A percentile compares a stretch with the other conserved stretches of the same genome.
Evolutionary conservation across 108 stramenopile genomes (phyloP).

Genomic region (Phaeodactylum tricornutum): DNA sequence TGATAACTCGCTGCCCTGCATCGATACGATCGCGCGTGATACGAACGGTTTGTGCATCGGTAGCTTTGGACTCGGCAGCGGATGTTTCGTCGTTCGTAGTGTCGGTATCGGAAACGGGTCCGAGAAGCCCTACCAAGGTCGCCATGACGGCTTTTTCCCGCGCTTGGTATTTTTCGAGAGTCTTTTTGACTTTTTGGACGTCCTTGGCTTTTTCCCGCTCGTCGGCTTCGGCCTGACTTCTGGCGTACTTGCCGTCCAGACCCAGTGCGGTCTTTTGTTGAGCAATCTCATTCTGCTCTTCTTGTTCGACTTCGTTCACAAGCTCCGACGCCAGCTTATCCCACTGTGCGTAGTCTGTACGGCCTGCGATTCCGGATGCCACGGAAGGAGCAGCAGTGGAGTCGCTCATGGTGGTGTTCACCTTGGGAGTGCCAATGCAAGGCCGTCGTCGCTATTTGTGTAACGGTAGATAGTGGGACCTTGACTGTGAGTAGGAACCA

Average conservation of each 20-base stretch:
- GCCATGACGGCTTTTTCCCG: slow-evolving; percentile 49
- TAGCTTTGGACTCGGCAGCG: slow-evolving; percentile 27
- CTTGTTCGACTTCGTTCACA: slow-evolving; percentile 34
- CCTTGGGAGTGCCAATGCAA: too few relatives aligned
- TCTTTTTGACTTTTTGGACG: slow-evolving; percentile 38
- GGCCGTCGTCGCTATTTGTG: too few relatives aligned
- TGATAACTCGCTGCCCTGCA: slow-evolving; percentile 72
- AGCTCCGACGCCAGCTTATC: slow-evolving; percentile 50
- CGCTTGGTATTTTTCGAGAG: slow-evolving; percentile 52
- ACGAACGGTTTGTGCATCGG: slow-evolving; percentile 19
- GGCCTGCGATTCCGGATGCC: slow-evolving; percentile 48
- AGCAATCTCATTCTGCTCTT: slow-evolving; percentile 42
- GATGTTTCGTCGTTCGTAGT: slow-evolving; percentile 14
- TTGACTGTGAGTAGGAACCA: too few relatives aligned
- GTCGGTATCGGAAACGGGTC: slow-evolving; percentile 17
- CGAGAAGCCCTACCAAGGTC: slow-evolving; percentile 29
- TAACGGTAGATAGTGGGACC: too few relatives aligned
- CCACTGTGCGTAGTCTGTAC: slow-evolving; percentile 68
- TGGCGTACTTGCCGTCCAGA: slow-evolving; percentile 66
- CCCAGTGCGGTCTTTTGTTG: slow-evolving; percentile 37
- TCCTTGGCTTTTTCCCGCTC: slow-evolving; percentile 65
- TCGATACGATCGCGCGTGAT: slow-evolving; percentile 69
- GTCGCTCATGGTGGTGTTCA: neutral
- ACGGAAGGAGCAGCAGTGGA: slow-evolving; percentile 4
- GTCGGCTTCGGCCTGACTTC: slow-evolving; percentile 58